phyloP scores from a whole-genome alignment of 2,329 filamentous ascomycete genomes.

The Stromatinia cepivora region DNA sequence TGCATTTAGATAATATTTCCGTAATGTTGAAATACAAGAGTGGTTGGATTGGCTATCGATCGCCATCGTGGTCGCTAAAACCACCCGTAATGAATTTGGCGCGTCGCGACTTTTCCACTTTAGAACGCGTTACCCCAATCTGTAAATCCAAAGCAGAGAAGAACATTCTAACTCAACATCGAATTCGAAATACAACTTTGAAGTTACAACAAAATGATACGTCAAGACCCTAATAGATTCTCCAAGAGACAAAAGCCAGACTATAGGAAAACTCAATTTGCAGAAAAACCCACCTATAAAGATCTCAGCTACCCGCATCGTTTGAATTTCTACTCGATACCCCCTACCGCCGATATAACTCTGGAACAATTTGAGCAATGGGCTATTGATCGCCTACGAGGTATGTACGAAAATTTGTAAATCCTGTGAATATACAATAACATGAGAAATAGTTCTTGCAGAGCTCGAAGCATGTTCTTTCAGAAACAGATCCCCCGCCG shows the following conservation, averaged over 20 bases:
- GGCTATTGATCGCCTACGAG: slow-evolving; percentile 88
- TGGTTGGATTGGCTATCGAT: background rate
- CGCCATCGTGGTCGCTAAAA: background rate
- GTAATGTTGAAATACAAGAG: slow-evolving; percentile 1
- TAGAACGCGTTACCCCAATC: slow-evolving; percentile 17
- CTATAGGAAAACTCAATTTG: slow-evolving; percentile 84
- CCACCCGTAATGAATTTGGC: slow-evolving; percentile 3
- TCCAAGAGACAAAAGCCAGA: slow-evolving; percentile 77
- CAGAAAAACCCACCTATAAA: slow-evolving; percentile 57
- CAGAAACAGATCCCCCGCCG: slow-evolving; percentile 80
- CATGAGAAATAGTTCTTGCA: slow-evolving; percentile 63
- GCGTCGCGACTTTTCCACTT: slow-evolving; percentile 25
- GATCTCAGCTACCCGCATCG: slow-evolving; percentile 79
- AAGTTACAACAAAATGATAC: slow-evolving; percentile 36
- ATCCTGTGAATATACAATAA: slow-evolving; percentile 41
- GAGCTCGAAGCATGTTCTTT: slow-evolving; percentile 94
- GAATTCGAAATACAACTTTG: background rate
- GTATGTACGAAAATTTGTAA: slow-evolving; percentile 48
- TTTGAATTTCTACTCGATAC: slow-evolving; percentile 86
- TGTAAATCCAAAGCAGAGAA: background rate
- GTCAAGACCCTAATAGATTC: slow-evolving; percentile 39
- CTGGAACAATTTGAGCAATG: slow-evolving; percentile 98
- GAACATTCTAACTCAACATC: slow-evolving; percentile 1
- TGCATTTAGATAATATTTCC: background rate
- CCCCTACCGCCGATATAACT: slow-evolving; percentile 90